Evolutionary conservation across 2,329 filamentous ascomycete genomes (phyloP).

Genomic region (Penicillium sp.): DNA sequence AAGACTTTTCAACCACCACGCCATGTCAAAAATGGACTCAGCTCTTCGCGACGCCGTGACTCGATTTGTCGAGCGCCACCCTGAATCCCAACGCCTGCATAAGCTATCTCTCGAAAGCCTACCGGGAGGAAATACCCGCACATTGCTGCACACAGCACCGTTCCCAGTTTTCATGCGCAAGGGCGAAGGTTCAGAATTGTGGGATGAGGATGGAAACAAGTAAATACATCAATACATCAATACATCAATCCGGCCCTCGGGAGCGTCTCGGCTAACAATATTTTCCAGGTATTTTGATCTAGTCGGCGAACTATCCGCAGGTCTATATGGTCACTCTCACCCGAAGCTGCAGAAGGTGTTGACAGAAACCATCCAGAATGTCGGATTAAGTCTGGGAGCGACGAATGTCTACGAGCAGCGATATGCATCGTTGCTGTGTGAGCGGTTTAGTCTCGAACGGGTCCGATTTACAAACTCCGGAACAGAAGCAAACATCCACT

Average conservation of each 20-base stretch:
- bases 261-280: neutral
- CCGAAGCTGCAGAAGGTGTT: slow-evolving; percentile 55
- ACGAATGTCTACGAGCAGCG: slow-evolving; percentile 54
- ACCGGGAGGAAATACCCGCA: slow-evolving; percentile 37
- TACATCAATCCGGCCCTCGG: no score
- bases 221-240: neutral
- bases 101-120: slow-evolving; percentile 23
- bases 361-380: slow-evolving; percentile 42
- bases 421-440: slow-evolving; percentile 54
- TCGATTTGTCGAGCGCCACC: slow-evolving; percentile 5
- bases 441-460: slow-evolving; percentile 55
- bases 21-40: neutral
- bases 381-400: slow-evolving; percentile 57
- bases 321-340: slow-evolving; percentile 65
- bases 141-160: slow-evolving; percentile 19
- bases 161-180: slow-evolving; percentile 20
- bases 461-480: slow-evolving; percentile 64
- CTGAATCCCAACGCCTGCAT: slow-evolving; percentile 16
- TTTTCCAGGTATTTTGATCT: slow-evolving; percentile 55
- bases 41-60: neutral
- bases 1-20: no score
- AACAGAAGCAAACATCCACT: slow-evolving; percentile 64
- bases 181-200: slow-evolving; percentile 12
- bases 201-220: slow-evolving; percentile 21
- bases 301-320: slow-evolving; percentile 63